A percentile compares a stretch with the other conserved stretches of the same genome.
These are phyloP conservation scores for Zygoascus ofunaensis DNA, from an alignment of 805 yeast genomes.

Conservation along the genomic window DNA sequence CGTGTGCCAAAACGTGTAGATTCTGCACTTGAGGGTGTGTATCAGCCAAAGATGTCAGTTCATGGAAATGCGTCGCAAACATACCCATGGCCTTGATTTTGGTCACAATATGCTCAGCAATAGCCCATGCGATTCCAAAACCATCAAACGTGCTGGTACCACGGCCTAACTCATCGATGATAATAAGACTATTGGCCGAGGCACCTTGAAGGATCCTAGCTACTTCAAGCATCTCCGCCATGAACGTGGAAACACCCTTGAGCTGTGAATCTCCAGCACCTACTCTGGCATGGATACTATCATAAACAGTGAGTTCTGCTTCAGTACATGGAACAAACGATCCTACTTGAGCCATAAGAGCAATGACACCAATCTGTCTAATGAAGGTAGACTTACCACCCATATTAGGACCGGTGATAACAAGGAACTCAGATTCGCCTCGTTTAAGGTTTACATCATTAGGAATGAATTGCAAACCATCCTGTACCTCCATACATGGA, in stretches of 20 bases:
- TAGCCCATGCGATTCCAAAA: slow-evolving; percentile 96
- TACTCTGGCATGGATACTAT: slow-evolving; percentile 90
- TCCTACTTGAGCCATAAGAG: slow-evolving; percentile 82
- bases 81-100: slow-evolving; percentile 68
- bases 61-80: slow-evolving; percentile 98
- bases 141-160: slow-evolving; percentile 95
- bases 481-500: slow-evolving; percentile 90
- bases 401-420: slow-evolving; percentile 96
- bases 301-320: slow-evolving; percentile 77
- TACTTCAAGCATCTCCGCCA: slow-evolving; percentile 95
- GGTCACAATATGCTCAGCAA: slow-evolving; percentile 72
- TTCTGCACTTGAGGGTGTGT: slow-evolving; percentile 55
- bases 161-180: slow-evolving; percentile 92
- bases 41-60: slow-evolving; percentile 71
- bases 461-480: slow-evolving; percentile 80
- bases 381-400: slow-evolving; percentile 95
- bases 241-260: slow-evolving; percentile 92
- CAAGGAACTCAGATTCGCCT: slow-evolving; percentile 54
- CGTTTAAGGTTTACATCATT: slow-evolving; percentile 70
- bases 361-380: slow-evolving; percentile 79
- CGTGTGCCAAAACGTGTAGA: slow-evolving; percentile 88
- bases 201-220: slow-evolving; percentile 78
- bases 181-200: slow-evolving; percentile 65
- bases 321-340: slow-evolving; percentile 74
- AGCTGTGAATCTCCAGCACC: slow-evolving; percentile 98